Percentiles rank a stretch among this genome's conserved stretches.
Evolutionary conservation across 2,329 filamentous ascomycete genomes (phyloP).

Genomic region (Diaporthe sp.): DNA sequence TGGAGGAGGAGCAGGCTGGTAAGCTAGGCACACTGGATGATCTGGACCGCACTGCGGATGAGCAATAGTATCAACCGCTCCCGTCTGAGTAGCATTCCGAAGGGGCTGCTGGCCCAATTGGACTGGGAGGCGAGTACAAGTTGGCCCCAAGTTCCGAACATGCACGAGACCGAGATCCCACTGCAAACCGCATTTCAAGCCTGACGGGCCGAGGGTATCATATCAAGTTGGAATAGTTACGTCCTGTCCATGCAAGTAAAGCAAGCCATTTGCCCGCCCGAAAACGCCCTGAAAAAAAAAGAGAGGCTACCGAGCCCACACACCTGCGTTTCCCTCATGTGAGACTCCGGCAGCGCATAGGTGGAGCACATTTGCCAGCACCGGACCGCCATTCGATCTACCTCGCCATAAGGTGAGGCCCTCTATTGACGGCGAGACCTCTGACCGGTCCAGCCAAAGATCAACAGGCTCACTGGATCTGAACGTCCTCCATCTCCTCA

Average conservation of each 20-base stretch:
- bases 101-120: background rate
- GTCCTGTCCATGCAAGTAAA: constrained; percentile 25
- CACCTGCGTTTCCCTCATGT: background rate
- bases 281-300: background rate
- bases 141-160: too few relatives aligned
- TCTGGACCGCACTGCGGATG: constrained; percentile 37
- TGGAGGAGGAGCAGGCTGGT: constrained; percentile 45
- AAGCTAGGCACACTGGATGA: constrained; percentile 42
- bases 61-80: constrained; percentile 25
- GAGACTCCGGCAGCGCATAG: background rate
- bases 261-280: background rate
- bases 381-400: background rate
- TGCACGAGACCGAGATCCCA: background rate
- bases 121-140: too few relatives aligned
- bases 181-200: background rate
- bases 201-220: constrained; percentile 19
- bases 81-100: background rate
- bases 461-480: constrained; percentile 6
- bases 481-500: constrained; percentile 81
- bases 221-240: constrained; percentile 22
- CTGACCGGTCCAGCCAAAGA: background rate
- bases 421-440: background rate
- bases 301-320: background rate
- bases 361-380: background rate
- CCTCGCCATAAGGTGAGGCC: background rate